Conservation (phyloP, 2,329 filamentous ascomycete species). For the Apiospora pterosperma region DNA sequence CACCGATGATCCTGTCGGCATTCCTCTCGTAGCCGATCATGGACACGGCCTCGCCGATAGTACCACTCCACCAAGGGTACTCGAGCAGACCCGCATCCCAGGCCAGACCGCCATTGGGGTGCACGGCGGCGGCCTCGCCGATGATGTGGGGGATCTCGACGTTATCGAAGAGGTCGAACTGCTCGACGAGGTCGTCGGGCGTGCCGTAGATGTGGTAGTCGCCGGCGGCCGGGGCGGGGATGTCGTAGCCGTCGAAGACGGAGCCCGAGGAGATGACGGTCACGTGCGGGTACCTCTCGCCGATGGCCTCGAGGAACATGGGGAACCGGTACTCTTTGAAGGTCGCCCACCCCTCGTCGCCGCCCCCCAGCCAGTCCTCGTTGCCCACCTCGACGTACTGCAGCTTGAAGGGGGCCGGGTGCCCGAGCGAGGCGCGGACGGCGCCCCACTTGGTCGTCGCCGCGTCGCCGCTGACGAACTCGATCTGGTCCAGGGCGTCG, state of each 20-base stretch:
- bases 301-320: constrained; percentile 58
- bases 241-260: constrained; percentile 37
- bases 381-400: constrained; percentile 65
- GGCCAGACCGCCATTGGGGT: constrained; percentile 48
- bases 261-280: constrained; percentile 51
- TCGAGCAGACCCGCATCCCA: constrained; percentile 42
- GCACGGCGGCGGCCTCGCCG: constrained; percentile 48
- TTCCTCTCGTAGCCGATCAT: constrained; percentile 65
- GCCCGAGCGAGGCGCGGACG: constrained; percentile 55
- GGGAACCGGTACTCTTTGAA: constrained; percentile 55
- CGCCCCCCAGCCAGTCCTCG: constrained; percentile 59
- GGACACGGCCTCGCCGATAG: constrained; percentile 63
- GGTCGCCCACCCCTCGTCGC: constrained; percentile 41
- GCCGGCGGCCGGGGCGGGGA: constrained; percentile 38
- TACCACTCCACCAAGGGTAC: constrained; percentile 56
- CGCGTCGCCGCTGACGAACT: constrained; percentile 56
- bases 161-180: constrained; percentile 54
- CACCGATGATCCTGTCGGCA: constrained; percentile 52
- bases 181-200: constrained; percentile 46
- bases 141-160: constrained; percentile 23
- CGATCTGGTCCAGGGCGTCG: constrained; percentile 59
- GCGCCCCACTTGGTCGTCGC: constrained; percentile 54
- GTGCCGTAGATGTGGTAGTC: constrained; percentile 51
- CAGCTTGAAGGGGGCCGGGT: constrained; percentile 58
- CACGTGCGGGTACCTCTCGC: constrained; percentile 52